Conservation (phyloP, 495 filamentous ascomycete genomes). For the Aspergillus ostianus region DNA sequence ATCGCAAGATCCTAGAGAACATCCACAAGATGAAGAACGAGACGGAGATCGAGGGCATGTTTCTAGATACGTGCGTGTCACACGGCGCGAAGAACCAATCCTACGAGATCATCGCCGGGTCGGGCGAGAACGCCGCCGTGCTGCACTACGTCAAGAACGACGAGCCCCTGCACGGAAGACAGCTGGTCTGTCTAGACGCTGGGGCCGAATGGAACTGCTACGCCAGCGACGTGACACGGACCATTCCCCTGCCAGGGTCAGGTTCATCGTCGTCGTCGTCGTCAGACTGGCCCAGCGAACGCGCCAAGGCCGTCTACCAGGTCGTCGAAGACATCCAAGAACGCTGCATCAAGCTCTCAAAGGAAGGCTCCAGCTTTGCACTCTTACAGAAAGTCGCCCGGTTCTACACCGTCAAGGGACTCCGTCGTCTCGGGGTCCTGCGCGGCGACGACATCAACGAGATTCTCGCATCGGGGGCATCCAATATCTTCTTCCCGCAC, state of each 20-base stretch:
- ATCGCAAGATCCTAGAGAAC: conserved; percentile 61
- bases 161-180: conserved; percentile 60
- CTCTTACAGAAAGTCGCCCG: conserved; percentile 70
- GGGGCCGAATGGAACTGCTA: conserved; percentile 85
- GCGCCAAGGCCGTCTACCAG: conserved; percentile 68
- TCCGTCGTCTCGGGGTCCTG: conserved; percentile 68
- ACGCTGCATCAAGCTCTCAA: conserved; percentile 65
- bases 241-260: conserved; percentile 63
- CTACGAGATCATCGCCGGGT: conserved; percentile 82
- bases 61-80: conserved; percentile 66
- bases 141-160: conserved; percentile 87
- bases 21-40: conserved; percentile 68
- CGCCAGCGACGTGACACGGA: conserved; percentile 86
- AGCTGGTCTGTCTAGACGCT: conserved; percentile 80
- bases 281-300: conserved; percentile 54
- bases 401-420: conserved; percentile 65
- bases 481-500: conserved; percentile 85
- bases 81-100: conserved; percentile 73
- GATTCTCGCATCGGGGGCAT: conserved; percentile 65
- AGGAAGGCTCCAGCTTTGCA: conserved; percentile 63
- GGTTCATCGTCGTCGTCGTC: not conserved
- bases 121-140: conserved; percentile 72
- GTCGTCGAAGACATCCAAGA: conserved; percentile 82
- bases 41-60: conserved; percentile 76
- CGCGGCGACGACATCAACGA: conserved; percentile 55